These are phyloP conservation scores for Vitrella brassicaformis DNA, from an alignment of 73 alveolate species.

Conservation along the genomic window DNA sequence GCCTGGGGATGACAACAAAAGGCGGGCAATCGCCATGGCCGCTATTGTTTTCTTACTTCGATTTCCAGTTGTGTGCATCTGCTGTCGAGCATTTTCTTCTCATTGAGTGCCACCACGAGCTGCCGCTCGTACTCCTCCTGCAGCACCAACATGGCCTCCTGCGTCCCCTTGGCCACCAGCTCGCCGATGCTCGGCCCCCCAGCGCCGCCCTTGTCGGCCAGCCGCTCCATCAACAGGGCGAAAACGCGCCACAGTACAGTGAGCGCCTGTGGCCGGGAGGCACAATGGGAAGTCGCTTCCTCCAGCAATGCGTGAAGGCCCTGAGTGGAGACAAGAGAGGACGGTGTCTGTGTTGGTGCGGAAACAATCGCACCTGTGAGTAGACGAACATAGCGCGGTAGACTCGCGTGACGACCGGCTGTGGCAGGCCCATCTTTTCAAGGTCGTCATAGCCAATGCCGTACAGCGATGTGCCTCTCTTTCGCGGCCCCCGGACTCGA, in stretches of 20 bases:
- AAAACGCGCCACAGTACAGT: neutral
- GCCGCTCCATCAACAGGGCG: neutral
- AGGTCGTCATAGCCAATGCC: neutral
- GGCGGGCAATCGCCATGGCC: no score
- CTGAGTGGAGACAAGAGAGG: no score
- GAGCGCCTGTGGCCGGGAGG: neutral
- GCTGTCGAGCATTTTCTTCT: no score
- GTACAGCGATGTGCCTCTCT: neutral
- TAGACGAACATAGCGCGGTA: conserved; percentile 44
- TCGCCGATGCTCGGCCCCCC: neutral
- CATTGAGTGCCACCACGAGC: no score
- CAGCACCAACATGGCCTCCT: neutral
- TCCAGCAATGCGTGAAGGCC: conserved; percentile 45
- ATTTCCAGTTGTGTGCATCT: no score
- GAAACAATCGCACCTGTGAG: no score
- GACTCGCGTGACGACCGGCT: conserved; percentile 28
- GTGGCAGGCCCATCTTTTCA: neutral
- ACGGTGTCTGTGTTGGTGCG: no score
- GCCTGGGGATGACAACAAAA: neutral
- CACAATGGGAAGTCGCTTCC: neutral
- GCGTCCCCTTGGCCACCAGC: neutral
- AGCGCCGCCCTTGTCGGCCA: neutral
- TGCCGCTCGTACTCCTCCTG: neutral
- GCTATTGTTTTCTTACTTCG: no score
- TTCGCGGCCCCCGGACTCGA: no score